Evolutionary conservation across 495 filamentous ascomycete genomes (phyloP), one percentile per base, ranked within the genome.

Genomic region (Penicillium silybi): DNA sequence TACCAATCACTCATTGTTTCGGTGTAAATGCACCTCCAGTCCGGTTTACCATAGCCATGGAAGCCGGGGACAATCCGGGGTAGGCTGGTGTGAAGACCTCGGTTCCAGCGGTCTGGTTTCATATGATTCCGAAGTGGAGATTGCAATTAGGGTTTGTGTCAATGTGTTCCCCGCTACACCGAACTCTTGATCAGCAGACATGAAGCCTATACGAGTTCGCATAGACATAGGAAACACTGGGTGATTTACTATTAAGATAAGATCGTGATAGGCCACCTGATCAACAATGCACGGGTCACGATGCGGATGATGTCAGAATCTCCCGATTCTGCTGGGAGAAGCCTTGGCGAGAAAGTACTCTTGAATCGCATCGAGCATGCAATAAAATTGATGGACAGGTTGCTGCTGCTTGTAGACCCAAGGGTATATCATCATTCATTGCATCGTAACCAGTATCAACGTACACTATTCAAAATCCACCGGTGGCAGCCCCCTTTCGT

Each of bases 401-500:
- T 3, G 2, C 22, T 23, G 9, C 32, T 35, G 32, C 32, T 11
- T n/a, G 32, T 11, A n/a, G 15, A 10, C 9, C 9, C 2, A 39
- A 41, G 23, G 18, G 37, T 41, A 48, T 39, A 42, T 37, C 52
- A 54, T 29, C 63, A 46, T 17, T 48, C 52, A 48, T 62, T 18
- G 50, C 27, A 55, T 53, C 43, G 40, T 56, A 27, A 38, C 23
- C 20, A n/a, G 18, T 16, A 35, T 29, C 29, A 27, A 44, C 29
- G 25, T 48, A 43, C 42, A 41, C 27, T 58, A 67, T 25, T 52
- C 65, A 68, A 86, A 78, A 22, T 81, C 78, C 63, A 91, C 75
- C 17, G 62, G 63, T 6, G 84, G 85, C 52, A 95, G 58, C 0
- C 86, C 88, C 51, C 89, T 79, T 52, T 72, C 72, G 54, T 61